These are phyloP conservation scores for Chamaecyparis obtusa DNA, from an alignment of 75 land plant species.

Conservation along the genomic window DNA sequence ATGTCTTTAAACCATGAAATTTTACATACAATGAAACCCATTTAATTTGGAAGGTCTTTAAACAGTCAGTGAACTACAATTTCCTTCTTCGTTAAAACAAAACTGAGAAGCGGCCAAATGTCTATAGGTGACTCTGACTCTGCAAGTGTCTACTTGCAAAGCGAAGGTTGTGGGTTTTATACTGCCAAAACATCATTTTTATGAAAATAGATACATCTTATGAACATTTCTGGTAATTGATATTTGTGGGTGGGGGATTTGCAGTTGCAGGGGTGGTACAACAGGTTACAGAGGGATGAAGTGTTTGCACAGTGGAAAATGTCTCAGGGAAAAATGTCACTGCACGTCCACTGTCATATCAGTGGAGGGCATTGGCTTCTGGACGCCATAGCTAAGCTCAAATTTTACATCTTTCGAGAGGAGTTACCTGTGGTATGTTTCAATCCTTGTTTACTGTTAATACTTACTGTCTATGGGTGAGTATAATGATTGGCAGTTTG, in stretches of 20 bases:
- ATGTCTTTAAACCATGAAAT: too few species aligned
- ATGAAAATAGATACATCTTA: not conserved
- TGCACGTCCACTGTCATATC: conserved; percentile 84
- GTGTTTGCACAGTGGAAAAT: conserved; percentile 86
- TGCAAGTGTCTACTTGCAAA: too few species aligned
- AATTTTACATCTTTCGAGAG: conserved; percentile 78
- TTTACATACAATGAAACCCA: too few species aligned
- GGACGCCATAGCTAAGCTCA: conserved; percentile 51
- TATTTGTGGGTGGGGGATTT: not conserved
- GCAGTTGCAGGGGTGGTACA: conserved; percentile 79
- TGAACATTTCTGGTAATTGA: not conserved
- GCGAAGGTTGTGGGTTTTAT: too few species aligned
- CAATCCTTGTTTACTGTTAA: not conserved
- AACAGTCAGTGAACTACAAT: too few species aligned
- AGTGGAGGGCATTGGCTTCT: conserved; percentile 75
- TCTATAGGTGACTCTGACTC: too few species aligned
- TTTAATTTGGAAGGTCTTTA: too few species aligned
- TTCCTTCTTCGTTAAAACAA: too few species aligned
- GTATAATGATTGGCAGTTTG: not conserved
- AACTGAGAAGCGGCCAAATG: too few species aligned
- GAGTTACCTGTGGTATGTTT: conserved; percentile 76
- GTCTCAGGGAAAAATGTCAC: conserved; percentile 61
- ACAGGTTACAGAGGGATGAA: conserved; percentile 71
- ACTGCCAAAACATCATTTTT: not conserved
- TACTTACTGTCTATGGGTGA: not conserved